phyloP scores from a whole-genome alignment of 2,329 filamentous ascomycete species.

The Coniochaeta sp. region DNA sequence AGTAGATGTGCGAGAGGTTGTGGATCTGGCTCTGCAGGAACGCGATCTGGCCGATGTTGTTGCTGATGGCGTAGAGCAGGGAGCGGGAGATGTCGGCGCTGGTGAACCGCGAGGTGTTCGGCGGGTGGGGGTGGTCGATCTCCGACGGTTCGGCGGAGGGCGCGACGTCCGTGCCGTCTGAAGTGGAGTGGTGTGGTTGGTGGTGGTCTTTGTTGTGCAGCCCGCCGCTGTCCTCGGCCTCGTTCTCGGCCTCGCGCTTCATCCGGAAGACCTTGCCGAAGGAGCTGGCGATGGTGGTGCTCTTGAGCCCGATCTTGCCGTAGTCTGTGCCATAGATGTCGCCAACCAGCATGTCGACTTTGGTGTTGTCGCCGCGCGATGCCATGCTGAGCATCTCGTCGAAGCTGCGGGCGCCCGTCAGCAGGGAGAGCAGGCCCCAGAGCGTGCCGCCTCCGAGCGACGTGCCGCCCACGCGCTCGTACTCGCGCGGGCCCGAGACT shows the following conservation, averaged over 20 bases:
- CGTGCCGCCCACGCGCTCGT: constrained; percentile 86
- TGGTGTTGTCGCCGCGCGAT: constrained; percentile 82
- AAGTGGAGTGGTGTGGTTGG: constrained; percentile 8
- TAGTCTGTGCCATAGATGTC: constrained; percentile 98
- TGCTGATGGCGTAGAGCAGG: constrained; percentile 88
- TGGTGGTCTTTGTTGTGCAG: constrained; percentile 19
- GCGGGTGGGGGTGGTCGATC: constrained; percentile 15
- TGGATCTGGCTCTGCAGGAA: constrained; percentile 97
- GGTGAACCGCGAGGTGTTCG: constrained; percentile 48
- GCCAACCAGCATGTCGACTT: constrained; percentile 93
- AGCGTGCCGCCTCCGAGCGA: constrained; percentile 95
- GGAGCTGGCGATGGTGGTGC: constrained; percentile 88
- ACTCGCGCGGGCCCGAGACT: constrained; percentile 80
- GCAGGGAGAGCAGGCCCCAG: constrained; percentile 85
- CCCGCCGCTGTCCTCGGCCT: constrained; percentile 65
- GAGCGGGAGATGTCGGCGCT: constrained; percentile 83
- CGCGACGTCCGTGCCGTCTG: constrained; percentile 1
- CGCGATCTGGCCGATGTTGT: constrained; percentile 97
- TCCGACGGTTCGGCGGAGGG: neutral
- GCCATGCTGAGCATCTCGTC: constrained; percentile 95
- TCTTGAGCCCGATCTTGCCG: constrained; percentile 91
- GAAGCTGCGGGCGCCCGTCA: constrained; percentile 92
- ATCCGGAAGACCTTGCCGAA: constrained; percentile 96
- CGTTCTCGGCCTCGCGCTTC: constrained; percentile 74
- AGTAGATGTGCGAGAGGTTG: constrained; percentile 86